A percentile compares a stretch with the other conserved stretches of the same genome.
Evolutionary conservation across 305 asterid species (phyloP).

Genomic region (Solanum hybrid): DNA sequence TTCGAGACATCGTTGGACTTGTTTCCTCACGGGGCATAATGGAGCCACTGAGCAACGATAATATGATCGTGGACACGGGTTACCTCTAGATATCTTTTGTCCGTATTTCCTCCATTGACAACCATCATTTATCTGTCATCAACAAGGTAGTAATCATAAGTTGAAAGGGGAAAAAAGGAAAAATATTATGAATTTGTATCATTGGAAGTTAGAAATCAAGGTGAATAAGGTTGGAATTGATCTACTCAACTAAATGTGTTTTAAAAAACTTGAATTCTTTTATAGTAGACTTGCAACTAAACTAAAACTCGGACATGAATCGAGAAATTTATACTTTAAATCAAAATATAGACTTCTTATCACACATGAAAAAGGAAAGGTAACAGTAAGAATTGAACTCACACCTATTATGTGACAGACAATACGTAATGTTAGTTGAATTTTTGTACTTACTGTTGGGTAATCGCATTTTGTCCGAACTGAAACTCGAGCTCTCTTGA

Average conservation of each 20-base stretch:
- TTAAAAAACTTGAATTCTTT: neutral
- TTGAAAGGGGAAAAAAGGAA: neutral
- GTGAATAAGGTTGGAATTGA: neutral
- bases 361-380: neutral
- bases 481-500: conserved; percentile 78
- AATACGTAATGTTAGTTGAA: no score
- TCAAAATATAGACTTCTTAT: neutral
- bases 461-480: conserved; percentile 76
- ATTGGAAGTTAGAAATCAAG: neutral
- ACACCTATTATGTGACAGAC: neutral
- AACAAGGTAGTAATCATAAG: neutral
- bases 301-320: neutral
- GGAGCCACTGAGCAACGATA: conserved; percentile 79
- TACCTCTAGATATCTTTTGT: conserved; percentile 73
- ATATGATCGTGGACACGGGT: conserved; percentile 89
- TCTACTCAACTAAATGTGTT: neutral
- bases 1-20: conserved; percentile 66
- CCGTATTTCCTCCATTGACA: conserved; percentile 96
- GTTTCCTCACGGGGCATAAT: conserved; percentile 78
- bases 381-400: neutral
- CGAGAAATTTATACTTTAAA: neutral
- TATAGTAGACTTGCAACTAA: neutral
- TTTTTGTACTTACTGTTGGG: conserved; percentile 48
- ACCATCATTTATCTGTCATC: conserved; percentile 72
- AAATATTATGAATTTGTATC: neutral